Evolutionary conservation across 2,329 filamentous ascomycete genomes (phyloP), one percentile per base, ranked within the genome.

Genomic region (Sporothrix brasiliensis): DNA sequence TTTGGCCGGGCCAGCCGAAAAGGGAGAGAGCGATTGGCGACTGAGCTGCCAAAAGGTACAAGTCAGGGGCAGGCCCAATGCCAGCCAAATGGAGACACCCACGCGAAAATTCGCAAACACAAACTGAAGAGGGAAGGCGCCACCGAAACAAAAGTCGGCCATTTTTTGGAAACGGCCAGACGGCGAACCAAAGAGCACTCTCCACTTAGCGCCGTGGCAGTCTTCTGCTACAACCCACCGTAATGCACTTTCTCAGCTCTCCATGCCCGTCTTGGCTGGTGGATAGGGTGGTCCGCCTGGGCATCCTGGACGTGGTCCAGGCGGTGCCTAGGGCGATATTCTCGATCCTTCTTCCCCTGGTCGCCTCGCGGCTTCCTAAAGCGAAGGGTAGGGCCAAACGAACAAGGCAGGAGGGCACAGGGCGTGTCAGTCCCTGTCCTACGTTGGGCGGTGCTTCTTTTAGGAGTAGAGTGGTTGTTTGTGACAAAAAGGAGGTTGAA

Each of bases 151-250:
- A 14, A 47, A 4, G 39, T 10, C 10, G 9, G 39, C 60, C n/a
- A 47, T 10, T 10, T 10, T 19, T 39, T 6, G 56, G 21, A 6
- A 16, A 34, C 19, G 11, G 50, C 52, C 11, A 6, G 9, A 34
- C 27, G 11, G 50, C 52, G 21, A 58, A 52, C 52, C 50, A 56
- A 47, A 30, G 39, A 54, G 24, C 34, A 13, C 21, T 21, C 30
- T 68, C 63, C 69, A 70, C 69, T 70, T 67, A 30, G 69, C 69
- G 69, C 54, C 56, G 63, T 16, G 68, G 24, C 63, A 34, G 5
- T 24, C 47, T 47, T 39, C 4, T 44, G 19, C 30, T 44, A 39
- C 54, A 19, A 7, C n/a, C n/a, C n/a, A n/a, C n/a, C 34, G 11
- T 61, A 16, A 49, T 53, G 34, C 41, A 44, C 41, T 56, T 69